Base-by-base conservation (phyloP, 2,329 filamentous ascomycete species). In the Scedosporium dehoogii region DNA sequence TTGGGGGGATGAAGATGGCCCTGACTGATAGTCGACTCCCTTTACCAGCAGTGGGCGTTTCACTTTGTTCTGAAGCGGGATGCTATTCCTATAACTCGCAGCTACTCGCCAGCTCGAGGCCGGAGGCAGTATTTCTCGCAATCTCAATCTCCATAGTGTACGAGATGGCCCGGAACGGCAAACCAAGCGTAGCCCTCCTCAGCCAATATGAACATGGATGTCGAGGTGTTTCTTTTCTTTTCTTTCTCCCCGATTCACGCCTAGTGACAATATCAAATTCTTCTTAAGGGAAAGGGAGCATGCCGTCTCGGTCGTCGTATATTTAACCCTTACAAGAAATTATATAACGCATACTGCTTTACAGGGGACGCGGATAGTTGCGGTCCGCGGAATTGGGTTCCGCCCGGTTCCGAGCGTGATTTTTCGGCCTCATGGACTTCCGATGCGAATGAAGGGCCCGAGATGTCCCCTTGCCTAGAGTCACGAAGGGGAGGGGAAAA, bases 401-500 rank as follows among this genome's bases (percentile, higher is more conserved):
- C 23, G 66, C 63, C 18, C 65, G 59, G 6, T 61, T 59, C 16
- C 73, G 67, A 7, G 66, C 48, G n/a, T 67, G 56, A 6, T 62
- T 44, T 14, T 72, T 63, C 2, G 60, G 42, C 21, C 67, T 64
- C 18, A 66, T 66, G 4, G 67, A 69, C 59, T 75, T 58, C 62
- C 70, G 18, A 65, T 71, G 29, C 67, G 69, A 14, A 14, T 65
- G 65, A 12, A 81, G 65, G n/a, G 72, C 74, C 14, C 81, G 77
- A 23, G 79, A 74, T 41, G 82, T 72, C 2, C 78, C 75, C 27
- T 72, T 72, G 6, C 79, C 79, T 3, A 81, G 69, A 21, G 29
- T 72, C 73, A 18, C 79, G 78, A 1, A 74, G 75, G 10, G 78
- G 79, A 58, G 79, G 79, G 4, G 76, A 76, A 23, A 82, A 73